Evolutionary conservation across 202 grass and related monocot genomes (phyloP).

Genomic region (Tripidium arundinaceum): DNA sequence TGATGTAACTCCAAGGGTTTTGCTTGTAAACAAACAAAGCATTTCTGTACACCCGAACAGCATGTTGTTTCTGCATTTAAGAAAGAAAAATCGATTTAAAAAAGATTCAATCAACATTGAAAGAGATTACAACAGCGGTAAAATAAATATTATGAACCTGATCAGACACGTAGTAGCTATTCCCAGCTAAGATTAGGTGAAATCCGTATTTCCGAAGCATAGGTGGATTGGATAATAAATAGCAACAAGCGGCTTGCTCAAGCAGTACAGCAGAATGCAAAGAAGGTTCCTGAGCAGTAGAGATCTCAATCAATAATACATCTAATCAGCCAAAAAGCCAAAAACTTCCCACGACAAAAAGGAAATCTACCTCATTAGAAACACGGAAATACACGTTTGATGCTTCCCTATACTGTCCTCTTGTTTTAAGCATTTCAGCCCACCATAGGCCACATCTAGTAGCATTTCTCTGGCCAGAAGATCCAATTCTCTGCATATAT

Average conservation of each 20-base stretch:
- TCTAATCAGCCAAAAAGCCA: conserved; percentile 13
- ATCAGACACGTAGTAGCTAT: conserved; percentile 82
- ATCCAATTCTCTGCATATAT: conserved; percentile 75
- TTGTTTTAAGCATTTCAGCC: conserved; percentile 97
- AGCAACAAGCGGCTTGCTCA: conserved; percentile 92
- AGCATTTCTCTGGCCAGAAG: conserved; percentile 81
- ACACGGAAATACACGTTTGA: conserved; percentile 87
- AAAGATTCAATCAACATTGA: conserved; percentile 19
- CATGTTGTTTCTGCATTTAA: conserved; percentile 85
- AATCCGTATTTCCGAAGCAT: conserved; percentile 97
- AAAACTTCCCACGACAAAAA: conserved; percentile 2
- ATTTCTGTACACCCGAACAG: conserved; percentile 86
- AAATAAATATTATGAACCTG: conserved; percentile 57
- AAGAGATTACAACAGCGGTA: neutral
- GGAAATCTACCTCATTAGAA: conserved; percentile 82
- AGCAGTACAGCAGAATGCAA: conserved; percentile 94
- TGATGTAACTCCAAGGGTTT: conserved; percentile 96
- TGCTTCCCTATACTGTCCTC: conserved; percentile 77
- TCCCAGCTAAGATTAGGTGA: conserved; percentile 96
- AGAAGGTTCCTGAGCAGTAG: conserved; percentile 70
- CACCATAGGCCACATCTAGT: conserved; percentile 97
- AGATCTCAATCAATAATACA: conserved; percentile 37
- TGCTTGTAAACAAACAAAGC: conserved; percentile 90
- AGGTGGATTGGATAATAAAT: conserved; percentile 77
- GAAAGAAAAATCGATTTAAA: conserved; percentile 16